Evolutionary conservation across 768 basidiomycete species (phyloP).

Genomic region (Russula sp.): DNA sequence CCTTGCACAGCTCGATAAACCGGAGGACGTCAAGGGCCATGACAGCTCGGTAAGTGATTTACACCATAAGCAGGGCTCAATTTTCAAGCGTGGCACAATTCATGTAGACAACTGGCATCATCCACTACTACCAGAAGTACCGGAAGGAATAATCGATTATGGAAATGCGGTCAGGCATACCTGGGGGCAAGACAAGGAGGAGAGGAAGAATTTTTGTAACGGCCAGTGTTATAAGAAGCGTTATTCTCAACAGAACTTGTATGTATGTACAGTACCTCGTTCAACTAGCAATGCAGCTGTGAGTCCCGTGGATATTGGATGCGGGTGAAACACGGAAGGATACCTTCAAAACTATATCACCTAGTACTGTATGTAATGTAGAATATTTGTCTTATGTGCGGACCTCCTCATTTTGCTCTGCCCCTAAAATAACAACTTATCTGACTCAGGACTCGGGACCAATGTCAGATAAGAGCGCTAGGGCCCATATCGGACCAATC

Average conservation of each 20-base stretch:
- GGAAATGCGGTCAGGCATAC: not conserved
- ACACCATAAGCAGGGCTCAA: not conserved
- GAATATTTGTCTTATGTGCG: too few relatives aligned
- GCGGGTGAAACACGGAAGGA: not conserved
- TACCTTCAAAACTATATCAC: not conserved
- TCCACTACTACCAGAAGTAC: conserved; percentile 93
- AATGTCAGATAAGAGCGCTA: too few relatives aligned
- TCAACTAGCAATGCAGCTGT: not conserved
- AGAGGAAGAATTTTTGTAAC: not conserved
- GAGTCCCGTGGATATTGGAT: not conserved
- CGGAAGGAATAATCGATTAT: conserved; percentile 53
- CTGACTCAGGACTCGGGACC: too few relatives aligned
- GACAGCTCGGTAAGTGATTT: conserved; percentile 61
- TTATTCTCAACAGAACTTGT: not conserved
- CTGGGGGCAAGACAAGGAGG: not conserved
- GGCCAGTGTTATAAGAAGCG: not conserved
- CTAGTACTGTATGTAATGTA: too few relatives aligned
- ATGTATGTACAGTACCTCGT: not conserved
- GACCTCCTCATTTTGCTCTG: too few relatives aligned
- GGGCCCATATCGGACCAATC: too few relatives aligned
- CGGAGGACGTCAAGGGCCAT: conserved; percentile 76
- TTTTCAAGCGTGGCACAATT: not conserved
- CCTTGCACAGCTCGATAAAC: conserved; percentile 74
- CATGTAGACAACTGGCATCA: conserved; percentile 82
- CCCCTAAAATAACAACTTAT: too few relatives aligned